Percentiles rank a stretch among this genome's conserved stretches.
Conservation (phyloP, 768 basidiomycete species). For the Psilocybe sp. region DNA sequence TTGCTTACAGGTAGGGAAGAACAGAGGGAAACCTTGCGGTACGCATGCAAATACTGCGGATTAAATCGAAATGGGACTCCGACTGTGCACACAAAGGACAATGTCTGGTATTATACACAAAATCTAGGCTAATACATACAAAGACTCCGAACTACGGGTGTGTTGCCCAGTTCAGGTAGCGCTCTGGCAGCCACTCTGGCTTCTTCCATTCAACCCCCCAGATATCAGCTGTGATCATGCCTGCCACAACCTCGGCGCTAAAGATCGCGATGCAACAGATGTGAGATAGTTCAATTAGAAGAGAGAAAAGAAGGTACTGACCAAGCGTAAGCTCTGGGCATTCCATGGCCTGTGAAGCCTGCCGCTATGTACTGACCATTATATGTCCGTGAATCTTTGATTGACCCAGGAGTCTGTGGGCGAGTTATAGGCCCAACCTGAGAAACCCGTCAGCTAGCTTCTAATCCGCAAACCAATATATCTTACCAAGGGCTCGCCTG, state of each 20-base stretch:
- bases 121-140: too few relatives aligned
- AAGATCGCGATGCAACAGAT: not conserved
- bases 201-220: conserved; percentile 39
- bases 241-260: conserved; percentile 61
- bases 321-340: conserved; percentile 77
- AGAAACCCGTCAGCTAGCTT: not conserved
- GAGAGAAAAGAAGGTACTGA: conserved; percentile 22
- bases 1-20: too few relatives aligned
- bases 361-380: conserved; percentile 70
- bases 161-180: conserved; percentile 39
- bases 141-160: too few relatives aligned
- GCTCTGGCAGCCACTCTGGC: conserved; percentile 64
- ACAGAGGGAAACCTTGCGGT: too few relatives aligned
- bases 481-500: conserved; percentile 66
- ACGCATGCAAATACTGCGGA: too few relatives aligned
- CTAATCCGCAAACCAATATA: not conserved
- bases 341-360: conserved; percentile 77
- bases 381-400: conserved; percentile 17
- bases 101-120: too few relatives aligned
- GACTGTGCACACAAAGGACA: too few relatives aligned
- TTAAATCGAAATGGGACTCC: too few relatives aligned
- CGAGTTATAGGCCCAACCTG: conserved; percentile 63
- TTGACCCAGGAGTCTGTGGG: not conserved
- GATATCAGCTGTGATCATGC: conserved; percentile 55
- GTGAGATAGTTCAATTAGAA: not conserved